Conservation (phyloP, 2,329 filamentous ascomycete species). For the Colletotrichum coccodes region DNA sequence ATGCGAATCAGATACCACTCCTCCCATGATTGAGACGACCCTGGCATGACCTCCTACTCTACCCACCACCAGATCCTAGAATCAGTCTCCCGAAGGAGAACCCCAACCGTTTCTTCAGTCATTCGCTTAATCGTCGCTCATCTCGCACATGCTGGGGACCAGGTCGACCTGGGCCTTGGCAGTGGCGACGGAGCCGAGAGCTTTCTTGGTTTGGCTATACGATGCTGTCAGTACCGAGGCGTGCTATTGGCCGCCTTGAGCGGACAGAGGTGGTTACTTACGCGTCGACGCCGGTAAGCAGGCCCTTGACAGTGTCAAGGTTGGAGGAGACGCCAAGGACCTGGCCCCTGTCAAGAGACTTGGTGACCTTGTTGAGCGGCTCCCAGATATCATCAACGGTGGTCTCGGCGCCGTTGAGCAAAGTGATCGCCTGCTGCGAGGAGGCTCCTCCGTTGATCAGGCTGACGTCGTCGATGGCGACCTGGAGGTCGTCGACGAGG, state of each 20-base stretch:
- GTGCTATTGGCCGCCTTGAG: neutral
- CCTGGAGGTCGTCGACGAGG: neutral
- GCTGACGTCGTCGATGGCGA: neutral
- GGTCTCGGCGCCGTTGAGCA: neutral
- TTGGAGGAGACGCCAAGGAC: rapidly evolving
- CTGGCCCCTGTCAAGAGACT: no score
- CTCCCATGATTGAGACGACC: no score
- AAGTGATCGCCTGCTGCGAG: rapidly evolving
- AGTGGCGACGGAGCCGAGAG: rapidly evolving
- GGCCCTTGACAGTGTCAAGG: rapidly evolving
- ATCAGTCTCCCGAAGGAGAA: no score
- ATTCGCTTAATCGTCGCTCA: no score
- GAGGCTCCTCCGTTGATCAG: neutral
- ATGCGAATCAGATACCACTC: no score
- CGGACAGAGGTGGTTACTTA: neutral
- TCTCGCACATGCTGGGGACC: neutral
- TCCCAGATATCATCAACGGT: neutral
- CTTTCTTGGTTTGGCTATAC: rapidly evolving
- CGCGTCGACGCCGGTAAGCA: neutral
- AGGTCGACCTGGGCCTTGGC: rapidly evolving
- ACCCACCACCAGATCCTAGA: no score
- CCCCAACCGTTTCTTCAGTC: no score
- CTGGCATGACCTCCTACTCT: no score
- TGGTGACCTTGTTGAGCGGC: neutral
- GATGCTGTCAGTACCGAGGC: neutral